A percentile compares a stretch with the other conserved stretches of the same genome.
These are phyloP conservation scores for Colletotrichum brevisporum DNA, from an alignment of 2,329 filamentous ascomycete species.

Conservation along the genomic window DNA sequence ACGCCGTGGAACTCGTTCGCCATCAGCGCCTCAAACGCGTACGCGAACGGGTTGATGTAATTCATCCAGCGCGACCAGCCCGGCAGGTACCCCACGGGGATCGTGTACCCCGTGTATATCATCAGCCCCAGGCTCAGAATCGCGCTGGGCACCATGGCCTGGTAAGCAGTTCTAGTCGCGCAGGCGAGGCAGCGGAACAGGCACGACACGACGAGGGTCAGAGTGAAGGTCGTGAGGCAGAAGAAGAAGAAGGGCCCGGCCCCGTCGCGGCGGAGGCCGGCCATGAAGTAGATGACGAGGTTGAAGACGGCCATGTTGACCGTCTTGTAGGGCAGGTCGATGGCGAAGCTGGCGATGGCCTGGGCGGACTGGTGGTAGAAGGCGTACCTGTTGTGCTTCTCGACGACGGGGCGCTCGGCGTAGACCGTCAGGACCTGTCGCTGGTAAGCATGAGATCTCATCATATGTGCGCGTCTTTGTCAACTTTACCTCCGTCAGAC, in stretches of 20 bases:
- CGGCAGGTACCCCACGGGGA: slow-evolving; percentile 54
- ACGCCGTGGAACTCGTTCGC: slow-evolving; percentile 73
- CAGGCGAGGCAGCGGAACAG: slow-evolving; percentile 47
- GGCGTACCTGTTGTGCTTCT: slow-evolving; percentile 47
- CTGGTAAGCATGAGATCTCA: too few species aligned
- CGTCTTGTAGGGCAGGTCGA: slow-evolving; percentile 66
- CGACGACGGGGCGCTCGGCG: slow-evolving; percentile 44
- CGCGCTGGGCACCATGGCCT: slow-evolving; percentile 65
- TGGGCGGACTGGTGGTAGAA: slow-evolving; percentile 51
- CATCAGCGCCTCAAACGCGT: slow-evolving; percentile 77
- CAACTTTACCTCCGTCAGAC: slow-evolving; percentile 40
- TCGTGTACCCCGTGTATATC: slow-evolving; percentile 62
- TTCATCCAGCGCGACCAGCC: slow-evolving; percentile 68
- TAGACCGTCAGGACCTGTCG: slow-evolving; percentile 41
- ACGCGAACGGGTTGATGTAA: slow-evolving; percentile 65
- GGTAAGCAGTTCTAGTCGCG: slow-evolving; percentile 44
- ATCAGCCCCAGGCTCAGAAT: slow-evolving; percentile 65
- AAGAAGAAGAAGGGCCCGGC: slow-evolving; percentile 74
- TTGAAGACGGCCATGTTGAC: slow-evolving; percentile 64
- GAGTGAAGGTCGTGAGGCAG: slow-evolving; percentile 56
- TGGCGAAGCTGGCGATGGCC: slow-evolving; percentile 64
- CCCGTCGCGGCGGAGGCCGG: slow-evolving; percentile 68
- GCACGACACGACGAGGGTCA: slow-evolving; percentile 46
- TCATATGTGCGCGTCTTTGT: too few species aligned
- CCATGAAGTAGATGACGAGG: slow-evolving; percentile 74